phyloP scores from a whole-genome alignment of 768 basidiomycete genomes.

The Ephemerocybe angulata region DNA sequence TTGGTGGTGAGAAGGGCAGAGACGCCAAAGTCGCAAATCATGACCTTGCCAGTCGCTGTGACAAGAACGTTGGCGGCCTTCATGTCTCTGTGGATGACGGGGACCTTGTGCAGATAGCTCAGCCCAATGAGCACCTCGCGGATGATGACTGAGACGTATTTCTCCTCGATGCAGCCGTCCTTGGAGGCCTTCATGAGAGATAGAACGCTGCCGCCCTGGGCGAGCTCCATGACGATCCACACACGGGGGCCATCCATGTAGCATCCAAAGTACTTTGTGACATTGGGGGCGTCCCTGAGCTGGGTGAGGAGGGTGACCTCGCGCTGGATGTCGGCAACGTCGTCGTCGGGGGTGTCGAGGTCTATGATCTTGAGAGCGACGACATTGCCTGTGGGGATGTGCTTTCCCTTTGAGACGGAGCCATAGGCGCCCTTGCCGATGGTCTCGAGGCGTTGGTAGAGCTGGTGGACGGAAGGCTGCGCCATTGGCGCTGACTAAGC shows the following conservation, averaged over 20 bases:
- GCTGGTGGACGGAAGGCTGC: conserved; percentile 67
- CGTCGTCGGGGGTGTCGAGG: conserved; percentile 94
- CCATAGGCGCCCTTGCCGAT: conserved; percentile 95
- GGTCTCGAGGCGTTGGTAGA: conserved; percentile 85
- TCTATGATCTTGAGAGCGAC: conserved; percentile 99
- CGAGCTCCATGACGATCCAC: conserved; percentile 99
- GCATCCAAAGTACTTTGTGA: conserved; percentile 96
- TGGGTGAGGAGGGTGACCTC: conserved; percentile 92
- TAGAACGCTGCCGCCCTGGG: conserved; percentile 90
- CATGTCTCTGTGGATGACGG: conserved; percentile 95
- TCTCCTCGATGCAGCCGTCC: conserved; percentile 79
- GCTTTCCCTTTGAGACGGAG: conserved; percentile 88
- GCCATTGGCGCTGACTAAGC: conserved; percentile 25
- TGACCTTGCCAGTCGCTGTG: conserved; percentile 82
- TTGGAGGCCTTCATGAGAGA: conserved; percentile 88
- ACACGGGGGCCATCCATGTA: conserved; percentile 92
- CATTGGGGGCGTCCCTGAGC: conserved; percentile 83
- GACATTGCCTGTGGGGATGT: conserved; percentile 79
- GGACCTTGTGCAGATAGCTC: conserved; percentile 86
- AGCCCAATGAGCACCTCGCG: conserved; percentile 87
- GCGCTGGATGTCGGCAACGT: conserved; percentile 93
- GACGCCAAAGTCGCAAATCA: conserved; percentile 98
- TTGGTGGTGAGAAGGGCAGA: conserved; percentile 84
- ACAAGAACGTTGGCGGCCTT: conserved; percentile 97
- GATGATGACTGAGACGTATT: conserved; percentile 81